phyloP scores from a whole-genome alignment of 176 grass and related monocot genomes.

The Dactylis glomerata region DNA sequence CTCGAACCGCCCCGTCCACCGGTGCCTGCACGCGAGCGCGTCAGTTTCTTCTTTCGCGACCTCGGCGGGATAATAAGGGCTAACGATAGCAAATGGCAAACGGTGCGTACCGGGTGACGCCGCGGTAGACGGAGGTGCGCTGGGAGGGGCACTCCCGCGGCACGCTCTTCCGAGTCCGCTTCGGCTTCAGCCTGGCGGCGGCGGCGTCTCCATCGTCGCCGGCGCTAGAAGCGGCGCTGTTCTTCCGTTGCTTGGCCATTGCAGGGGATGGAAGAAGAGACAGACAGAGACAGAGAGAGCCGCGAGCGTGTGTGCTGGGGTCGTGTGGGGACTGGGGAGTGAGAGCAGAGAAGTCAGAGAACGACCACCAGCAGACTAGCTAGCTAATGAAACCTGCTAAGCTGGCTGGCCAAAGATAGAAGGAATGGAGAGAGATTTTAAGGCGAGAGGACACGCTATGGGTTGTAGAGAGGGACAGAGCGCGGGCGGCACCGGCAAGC shows the following conservation, averaged over 20 bases:
- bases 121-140: conserved; percentile 71
- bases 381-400: neutral
- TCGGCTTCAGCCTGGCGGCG: conserved; percentile 14
- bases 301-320: neutral
- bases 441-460: neutral
- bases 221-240: neutral
- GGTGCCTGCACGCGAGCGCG: conserved; percentile 42
- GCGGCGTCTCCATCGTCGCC: neutral
- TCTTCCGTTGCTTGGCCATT: conserved; percentile 34
- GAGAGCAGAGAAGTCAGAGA: neutral
- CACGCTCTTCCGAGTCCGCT: conserved; percentile 50
- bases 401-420: neutral
- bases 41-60: neutral
- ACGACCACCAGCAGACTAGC: neutral
- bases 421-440: neutral
- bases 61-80: neutral
- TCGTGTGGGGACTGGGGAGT: neutral
- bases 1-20: conserved; percentile 91
- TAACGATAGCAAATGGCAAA: too few relatives aligned
- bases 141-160: conserved; percentile 41
- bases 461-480: neutral
- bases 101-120: conserved; percentile 55
- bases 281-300: neutral
- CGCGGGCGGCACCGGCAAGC: neutral
- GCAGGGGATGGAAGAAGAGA: neutral